Evolutionary conservation across 2,329 filamentous ascomycete species (phyloP), one percentile per base, ranked within the genome.

Genomic region (Phoma sp.): DNA sequence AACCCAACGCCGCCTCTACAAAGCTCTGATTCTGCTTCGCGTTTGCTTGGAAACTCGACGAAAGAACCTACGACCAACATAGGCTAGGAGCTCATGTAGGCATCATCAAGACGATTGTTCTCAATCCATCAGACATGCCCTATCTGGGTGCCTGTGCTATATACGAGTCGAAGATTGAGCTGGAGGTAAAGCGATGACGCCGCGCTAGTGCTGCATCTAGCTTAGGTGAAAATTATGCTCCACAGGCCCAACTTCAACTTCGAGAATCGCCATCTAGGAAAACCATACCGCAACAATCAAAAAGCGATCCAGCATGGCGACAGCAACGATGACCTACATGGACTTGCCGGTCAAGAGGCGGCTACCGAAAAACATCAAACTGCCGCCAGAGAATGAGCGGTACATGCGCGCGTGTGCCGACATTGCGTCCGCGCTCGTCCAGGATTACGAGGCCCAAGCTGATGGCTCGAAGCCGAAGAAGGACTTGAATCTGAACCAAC

Each of bases 401-500:
- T 97, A 91, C 75, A 85, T 98, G 76, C 87, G 92, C 75, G 95
- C 92, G 67, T 99, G 96, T 77, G 93, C 94, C 60, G 96, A 99
- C 68, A 93, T 99, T 70, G 94, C 93, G 47, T 96, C 91, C 72
- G 90, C 89, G 49, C 84, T 99, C 43, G 96, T 99, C 67, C 92
- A 97, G 72, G 94, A 98, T 71, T 92, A 96, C 73, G 93, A 98
- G 76, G 84, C 90, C 25, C 84, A 88, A 63, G 88, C 88, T 65
- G 88, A 96, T 72, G 83, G 85, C 45, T 87, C 85, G 41, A 88
- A 86, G 58, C 84, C 89, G 0, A 87, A 87, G 71, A 91, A 88
- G 74, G 93, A 99, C 75, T 85, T 98, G 77, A 99, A 99, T 74
- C 84, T 99, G 67, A 99, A 99, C 77, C 84, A 87, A 55, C 78